Evolutionary conservation across 129 eudicot genomes (phyloP), one percentile per base, ranked within the genome.

Genomic region (Deinandra increscens): DNA sequence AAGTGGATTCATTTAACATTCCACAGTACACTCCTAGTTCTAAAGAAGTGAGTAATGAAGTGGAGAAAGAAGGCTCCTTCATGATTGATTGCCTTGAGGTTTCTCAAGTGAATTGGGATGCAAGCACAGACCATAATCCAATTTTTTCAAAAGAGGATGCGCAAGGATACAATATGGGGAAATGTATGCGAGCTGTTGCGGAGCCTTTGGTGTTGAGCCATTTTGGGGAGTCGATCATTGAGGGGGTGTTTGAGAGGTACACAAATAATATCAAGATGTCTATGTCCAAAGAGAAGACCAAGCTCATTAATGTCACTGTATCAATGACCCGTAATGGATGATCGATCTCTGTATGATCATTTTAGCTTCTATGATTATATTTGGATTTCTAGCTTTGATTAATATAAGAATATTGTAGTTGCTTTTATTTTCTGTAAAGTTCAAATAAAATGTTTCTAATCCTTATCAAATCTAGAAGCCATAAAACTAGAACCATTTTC

Each of bases 101-200:
- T 22, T 59, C 85, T 20, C 71, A 75, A 41, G 79, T 84, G 59
- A 56, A 73, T 17, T 84, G 87, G 88, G 73, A 68, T 8, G 82
- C 76, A 0, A 62, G 50, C 22, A 37, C 72, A 14, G 42, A 66
- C 13, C 13, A 73, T n/a, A n/a, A n/a, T n/a, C n/a, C 0, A 3
- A 1, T 45, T 13, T 49, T 34, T 58, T 45, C 15, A 22, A 75
- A 14, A 18, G 7, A 6, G 75, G 75, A n/a, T n/a, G n/a, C n/a
- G n/a, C n/a, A n/a, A 15, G 86, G 85, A 56, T 74, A 72, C 54
- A 71, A 79, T 17, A 75, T 84, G 45, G 78, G 81, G 1, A 79
- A 74, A 63, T 82, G 81, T 11, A 84, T 87, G 81, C 71, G 90
- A 61, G 78, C 90, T 4, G 87, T 87, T n/a, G 76, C 81, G 0